Evolutionary conservation across 2,329 filamentous ascomycete genomes (phyloP).

Genomic region (Leptographium wingfieldii): DNA sequence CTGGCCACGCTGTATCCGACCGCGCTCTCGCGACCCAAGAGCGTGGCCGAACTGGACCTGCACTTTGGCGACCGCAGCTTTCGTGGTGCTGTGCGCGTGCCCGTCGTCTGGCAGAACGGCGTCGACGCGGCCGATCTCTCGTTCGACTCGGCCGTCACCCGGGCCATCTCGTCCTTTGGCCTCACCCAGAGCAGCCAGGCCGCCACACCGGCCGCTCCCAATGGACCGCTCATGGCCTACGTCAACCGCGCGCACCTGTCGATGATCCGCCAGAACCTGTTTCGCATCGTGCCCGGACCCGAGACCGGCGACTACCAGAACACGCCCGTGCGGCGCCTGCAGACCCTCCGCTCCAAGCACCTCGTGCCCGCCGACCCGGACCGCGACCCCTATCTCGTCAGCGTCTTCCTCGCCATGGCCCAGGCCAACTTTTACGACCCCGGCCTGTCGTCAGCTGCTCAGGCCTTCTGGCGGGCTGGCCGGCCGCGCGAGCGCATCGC

Average conservation of each 20-base stretch:
- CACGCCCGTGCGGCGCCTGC: slow-evolving; percentile 33
- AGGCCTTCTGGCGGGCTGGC: slow-evolving; percentile 13
- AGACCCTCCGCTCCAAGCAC: slow-evolving; percentile 31
- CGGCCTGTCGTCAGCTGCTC: slow-evolving; percentile 11
- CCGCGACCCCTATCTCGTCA: slow-evolving; percentile 39
- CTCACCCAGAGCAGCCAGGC: slow-evolving; percentile 2
- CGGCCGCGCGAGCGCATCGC: neutral
- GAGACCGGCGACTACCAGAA: slow-evolving; percentile 24
- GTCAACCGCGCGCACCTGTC: slow-evolving; percentile 34
- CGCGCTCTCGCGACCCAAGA: slow-evolving; percentile 19
- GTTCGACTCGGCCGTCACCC: slow-evolving; percentile 24
- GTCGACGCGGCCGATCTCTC: slow-evolving; percentile 16
- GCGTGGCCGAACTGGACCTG: slow-evolving; percentile 30
- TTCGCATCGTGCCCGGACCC: slow-evolving; percentile 30
- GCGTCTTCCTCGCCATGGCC: slow-evolving; percentile 42
- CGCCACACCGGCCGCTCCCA: neutral
- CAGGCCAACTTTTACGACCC: slow-evolving; percentile 37
- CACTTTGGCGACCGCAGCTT: slow-evolving; percentile 36
- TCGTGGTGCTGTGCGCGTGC: slow-evolving; percentile 31
- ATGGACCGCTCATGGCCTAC: slow-evolving; percentile 29
- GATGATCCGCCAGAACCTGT: slow-evolving; percentile 33
- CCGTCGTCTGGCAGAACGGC: slow-evolving; percentile 36
- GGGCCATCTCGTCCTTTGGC: slow-evolving; percentile 19
- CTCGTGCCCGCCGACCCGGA: slow-evolving; percentile 35
- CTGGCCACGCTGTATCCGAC: slow-evolving; percentile 30